Conservation (phyloP, 2,329 filamentous ascomycete genomes). For the Aspergillus pseudotamarii region DNA sequence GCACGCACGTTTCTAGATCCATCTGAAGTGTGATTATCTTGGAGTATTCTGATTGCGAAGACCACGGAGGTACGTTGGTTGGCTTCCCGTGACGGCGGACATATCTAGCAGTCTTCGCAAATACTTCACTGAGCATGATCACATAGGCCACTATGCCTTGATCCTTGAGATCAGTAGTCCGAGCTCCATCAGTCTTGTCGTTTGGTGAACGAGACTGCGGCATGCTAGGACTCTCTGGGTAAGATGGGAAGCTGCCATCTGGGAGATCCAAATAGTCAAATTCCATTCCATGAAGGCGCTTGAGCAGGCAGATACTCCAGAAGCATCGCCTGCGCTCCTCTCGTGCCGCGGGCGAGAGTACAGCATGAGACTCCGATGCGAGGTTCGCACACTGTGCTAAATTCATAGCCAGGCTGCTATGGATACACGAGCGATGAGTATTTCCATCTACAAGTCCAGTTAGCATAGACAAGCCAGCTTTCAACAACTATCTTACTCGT, state of each 20-base stretch:
- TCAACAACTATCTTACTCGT: constrained; percentile 34
- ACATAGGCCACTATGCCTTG: constrained; percentile 52
- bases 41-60: constrained; percentile 56
- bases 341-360: constrained; percentile 21
- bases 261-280: constrained; percentile 45
- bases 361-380: constrained; percentile 36
- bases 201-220: constrained; percentile 28
- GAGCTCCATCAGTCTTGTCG: constrained; percentile 20
- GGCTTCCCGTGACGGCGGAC: constrained; percentile 50
- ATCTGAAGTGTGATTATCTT: constrained; percentile 54
- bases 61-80: constrained; percentile 51
- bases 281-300: constrained; percentile 48
- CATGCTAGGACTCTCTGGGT: constrained; percentile 40
- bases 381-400: constrained; percentile 50
- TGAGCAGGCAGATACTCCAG: constrained; percentile 48
- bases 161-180: constrained; percentile 35
- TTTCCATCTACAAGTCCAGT: constrained; percentile 43
- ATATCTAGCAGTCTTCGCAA: constrained; percentile 52
- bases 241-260: constrained; percentile 39
- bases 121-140: constrained; percentile 51
- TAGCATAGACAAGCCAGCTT: not conserved
- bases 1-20: constrained; percentile 56
- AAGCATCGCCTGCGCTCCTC: constrained; percentile 45
- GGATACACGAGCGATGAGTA: constrained; percentile 47
- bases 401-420: constrained; percentile 50